phyloP scores from a whole-genome alignment of 768 basidiomycete species.

The Butyriboletus loyo region DNA sequence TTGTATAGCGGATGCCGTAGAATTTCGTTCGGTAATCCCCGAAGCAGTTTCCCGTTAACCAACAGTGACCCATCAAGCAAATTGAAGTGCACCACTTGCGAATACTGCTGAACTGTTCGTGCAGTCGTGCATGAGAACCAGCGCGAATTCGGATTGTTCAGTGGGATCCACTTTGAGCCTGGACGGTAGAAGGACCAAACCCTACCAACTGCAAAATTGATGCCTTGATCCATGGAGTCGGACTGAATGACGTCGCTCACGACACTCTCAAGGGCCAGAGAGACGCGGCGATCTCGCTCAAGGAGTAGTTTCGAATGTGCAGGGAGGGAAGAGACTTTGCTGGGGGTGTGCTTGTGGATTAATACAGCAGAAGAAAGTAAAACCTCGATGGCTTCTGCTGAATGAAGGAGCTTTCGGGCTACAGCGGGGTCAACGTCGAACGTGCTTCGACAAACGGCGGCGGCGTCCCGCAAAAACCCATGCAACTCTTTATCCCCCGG shows the following conservation, averaged over 20 bases:
- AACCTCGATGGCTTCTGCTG: constrained; percentile 20
- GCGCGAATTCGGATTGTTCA: constrained; percentile 10
- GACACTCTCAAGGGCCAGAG: constrained; percentile 23
- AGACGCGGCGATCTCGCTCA: constrained; percentile 31
- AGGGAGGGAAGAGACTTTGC: constrained; percentile 1
- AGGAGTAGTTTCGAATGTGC: constrained; percentile 17
- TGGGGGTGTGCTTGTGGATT: constrained; percentile 26
- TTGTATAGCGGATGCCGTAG: constrained; percentile 18
- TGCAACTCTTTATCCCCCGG: constrained; percentile 14
- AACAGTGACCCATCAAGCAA: constrained; percentile 26
- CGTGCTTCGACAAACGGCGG: constrained; percentile 37
- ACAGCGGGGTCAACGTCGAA: constrained; percentile 24
- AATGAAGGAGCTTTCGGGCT: constrained; percentile 10
- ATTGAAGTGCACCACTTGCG: constrained; percentile 24
- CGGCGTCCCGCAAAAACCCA: constrained; percentile 34
- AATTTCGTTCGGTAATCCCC: constrained; percentile 20
- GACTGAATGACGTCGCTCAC: constrained; percentile 3
- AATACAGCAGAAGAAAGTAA: constrained; percentile 27
- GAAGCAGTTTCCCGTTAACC: constrained; percentile 26
- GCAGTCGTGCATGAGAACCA: constrained; percentile 26
- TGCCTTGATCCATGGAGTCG: constrained; percentile 1
- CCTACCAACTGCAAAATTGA: constrained; percentile 16
- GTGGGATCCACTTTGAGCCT: constrained; percentile 20
- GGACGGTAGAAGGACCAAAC: constrained; percentile 27
- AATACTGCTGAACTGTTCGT: background rate